Conservation (phyloP, 2,329 filamentous ascomycete genomes). For the Penicillium brevicompactum region DNA sequence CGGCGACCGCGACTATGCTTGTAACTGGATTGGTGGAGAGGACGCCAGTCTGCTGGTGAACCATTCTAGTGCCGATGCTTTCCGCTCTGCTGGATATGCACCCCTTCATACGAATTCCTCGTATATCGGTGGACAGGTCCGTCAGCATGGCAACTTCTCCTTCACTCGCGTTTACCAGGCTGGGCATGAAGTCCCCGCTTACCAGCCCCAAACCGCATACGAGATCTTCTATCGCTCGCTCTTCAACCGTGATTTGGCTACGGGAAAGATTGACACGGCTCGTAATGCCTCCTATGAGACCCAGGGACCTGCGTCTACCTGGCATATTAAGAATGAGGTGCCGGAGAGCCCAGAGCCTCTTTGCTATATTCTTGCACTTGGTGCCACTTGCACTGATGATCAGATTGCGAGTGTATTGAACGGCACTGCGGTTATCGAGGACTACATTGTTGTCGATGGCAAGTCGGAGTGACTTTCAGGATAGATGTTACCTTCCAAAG, state of each 20-base stretch:
- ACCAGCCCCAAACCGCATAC: constrained; percentile 58
- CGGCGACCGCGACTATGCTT: constrained; percentile 61
- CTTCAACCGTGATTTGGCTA: constrained; percentile 56
- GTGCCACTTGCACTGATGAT: constrained; percentile 47
- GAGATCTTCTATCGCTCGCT: constrained; percentile 58
- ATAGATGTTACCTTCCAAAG: background rate
- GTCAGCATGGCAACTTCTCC: constrained; percentile 52
- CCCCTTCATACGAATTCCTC: constrained; percentile 44
- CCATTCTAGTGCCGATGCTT: constrained; percentile 47
- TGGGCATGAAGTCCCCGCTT: constrained; percentile 54
- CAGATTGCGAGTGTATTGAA: constrained; percentile 46
- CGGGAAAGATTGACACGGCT: constrained; percentile 49
- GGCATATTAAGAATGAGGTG: constrained; percentile 49
- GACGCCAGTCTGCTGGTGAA: constrained; percentile 52
- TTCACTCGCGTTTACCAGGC: constrained; percentile 53
- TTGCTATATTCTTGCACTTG: constrained; percentile 49
- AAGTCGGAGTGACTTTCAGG: constrained; percentile 4
- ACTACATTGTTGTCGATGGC: constrained; percentile 48
- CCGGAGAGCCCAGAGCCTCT: constrained; percentile 42
- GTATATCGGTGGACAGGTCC: constrained; percentile 50
- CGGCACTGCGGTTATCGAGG: constrained; percentile 49
- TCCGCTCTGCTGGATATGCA: constrained; percentile 55
- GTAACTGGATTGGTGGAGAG: constrained; percentile 62
- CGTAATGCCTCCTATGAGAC: constrained; percentile 42
- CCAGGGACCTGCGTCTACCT: constrained; percentile 42